Conservation (phyloP, 345 rosid genomes). For the Stellera chamaejasme region DNA sequence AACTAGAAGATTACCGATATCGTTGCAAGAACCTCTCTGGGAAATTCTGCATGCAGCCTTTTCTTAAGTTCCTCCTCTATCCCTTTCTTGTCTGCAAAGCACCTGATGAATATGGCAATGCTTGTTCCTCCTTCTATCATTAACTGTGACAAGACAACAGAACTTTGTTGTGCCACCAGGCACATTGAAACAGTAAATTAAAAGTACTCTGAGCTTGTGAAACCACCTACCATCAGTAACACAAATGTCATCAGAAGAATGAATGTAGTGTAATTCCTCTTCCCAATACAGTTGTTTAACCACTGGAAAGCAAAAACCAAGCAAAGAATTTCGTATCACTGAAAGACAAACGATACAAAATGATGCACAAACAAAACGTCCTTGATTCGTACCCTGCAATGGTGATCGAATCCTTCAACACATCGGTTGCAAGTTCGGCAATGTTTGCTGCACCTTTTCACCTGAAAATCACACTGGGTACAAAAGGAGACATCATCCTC, state of each 20-base stretch:
- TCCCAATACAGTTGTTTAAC: constrained; percentile 94
- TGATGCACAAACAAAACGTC: neutral
- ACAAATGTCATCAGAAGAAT: constrained; percentile 76
- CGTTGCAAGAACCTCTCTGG: constrained; percentile 72
- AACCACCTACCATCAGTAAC: constrained; percentile 69
- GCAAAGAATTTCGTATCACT: constrained; percentile 4
- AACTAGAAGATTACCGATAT: constrained; percentile 41
- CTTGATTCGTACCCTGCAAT: constrained; percentile 63
- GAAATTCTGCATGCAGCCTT: constrained; percentile 58
- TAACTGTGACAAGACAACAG: constrained; percentile 34
- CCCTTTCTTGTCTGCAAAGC: constrained; percentile 77
- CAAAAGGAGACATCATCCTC: constrained; percentile 82
- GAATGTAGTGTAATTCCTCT: constrained; percentile 83
- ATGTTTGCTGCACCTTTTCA: constrained; percentile 91
- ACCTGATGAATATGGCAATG: constrained; percentile 76
- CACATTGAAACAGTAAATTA: no score
- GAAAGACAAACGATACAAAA: neutral
- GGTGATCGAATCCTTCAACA: constrained; percentile 98
- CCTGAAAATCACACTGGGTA: constrained; percentile 79
- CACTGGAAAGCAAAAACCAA: constrained; percentile 44
- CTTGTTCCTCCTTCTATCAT: constrained; percentile 90
- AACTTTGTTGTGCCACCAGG: neutral
- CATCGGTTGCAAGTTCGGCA: constrained; percentile 91
- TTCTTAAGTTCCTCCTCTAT: constrained; percentile 62
- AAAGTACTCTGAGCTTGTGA: neutral